These are phyloP conservation scores for Beauveria rudraprayagi DNA, from an alignment of 2,329 filamentous ascomycete species.

Conservation along the genomic window DNA sequence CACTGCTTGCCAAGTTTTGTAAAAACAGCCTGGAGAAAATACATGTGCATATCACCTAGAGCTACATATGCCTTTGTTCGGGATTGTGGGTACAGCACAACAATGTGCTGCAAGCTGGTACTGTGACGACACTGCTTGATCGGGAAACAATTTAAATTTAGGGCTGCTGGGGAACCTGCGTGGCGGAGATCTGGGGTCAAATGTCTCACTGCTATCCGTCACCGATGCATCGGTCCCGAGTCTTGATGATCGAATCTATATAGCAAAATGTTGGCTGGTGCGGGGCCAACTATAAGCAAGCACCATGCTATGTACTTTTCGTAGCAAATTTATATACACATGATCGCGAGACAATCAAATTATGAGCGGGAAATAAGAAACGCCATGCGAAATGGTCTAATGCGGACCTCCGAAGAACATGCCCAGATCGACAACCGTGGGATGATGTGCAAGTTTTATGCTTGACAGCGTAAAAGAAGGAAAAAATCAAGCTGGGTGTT, in stretches of 20 bases:
- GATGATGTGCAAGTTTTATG: conserved; percentile 1
- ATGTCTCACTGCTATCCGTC: background rate
- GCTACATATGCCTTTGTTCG: too few species aligned
- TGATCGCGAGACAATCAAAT: background rate
- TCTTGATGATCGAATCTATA: background rate
- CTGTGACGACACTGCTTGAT: background rate
- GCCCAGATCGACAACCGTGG: background rate
- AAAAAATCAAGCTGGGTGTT: background rate
- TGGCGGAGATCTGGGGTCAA: background rate
- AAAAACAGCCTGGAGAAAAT: too few species aligned
- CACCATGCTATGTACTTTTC: conserved; percentile 7
- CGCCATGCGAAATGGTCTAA: conserved; percentile 9
- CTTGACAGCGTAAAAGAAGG: background rate
- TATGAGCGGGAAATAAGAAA: background rate
- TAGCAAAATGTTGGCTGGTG: background rate
- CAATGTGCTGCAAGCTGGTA: background rate
- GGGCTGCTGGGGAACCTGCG: background rate
- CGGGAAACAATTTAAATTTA: conserved; percentile 1
- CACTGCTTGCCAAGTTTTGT: background rate
- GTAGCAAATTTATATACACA: background rate
- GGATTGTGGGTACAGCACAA: too few species aligned
- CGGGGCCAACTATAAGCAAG: background rate
- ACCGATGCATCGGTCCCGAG: background rate
- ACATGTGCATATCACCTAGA: too few species aligned
- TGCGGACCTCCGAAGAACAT: background rate